These are phyloP conservation scores for Rhizoclosmatium globosum DNA, from an alignment of 192 early-diverging fungal species.

Conservation along the genomic window DNA sequence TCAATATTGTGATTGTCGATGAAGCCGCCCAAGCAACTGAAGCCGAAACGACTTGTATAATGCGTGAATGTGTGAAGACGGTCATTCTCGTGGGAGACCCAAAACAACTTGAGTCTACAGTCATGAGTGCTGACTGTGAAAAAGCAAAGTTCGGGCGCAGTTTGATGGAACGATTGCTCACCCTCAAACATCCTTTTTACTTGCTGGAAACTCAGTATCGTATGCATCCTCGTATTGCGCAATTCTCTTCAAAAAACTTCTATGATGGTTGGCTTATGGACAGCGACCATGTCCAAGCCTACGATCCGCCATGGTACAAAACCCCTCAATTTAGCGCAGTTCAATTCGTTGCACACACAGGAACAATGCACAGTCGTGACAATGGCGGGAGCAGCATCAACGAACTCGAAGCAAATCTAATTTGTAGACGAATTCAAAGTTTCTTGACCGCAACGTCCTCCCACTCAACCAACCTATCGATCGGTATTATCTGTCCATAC, in stretches of 20 bases:
- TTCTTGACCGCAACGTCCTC: background rate
- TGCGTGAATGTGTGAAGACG: slow-evolving; percentile 5
- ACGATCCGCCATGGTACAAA: slow-evolving; percentile 20
- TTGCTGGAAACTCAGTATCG: slow-evolving; percentile 33
- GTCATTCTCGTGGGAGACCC: slow-evolving; percentile 31
- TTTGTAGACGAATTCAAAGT: slow-evolving; percentile 5
- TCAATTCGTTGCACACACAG: slow-evolving; percentile 30
- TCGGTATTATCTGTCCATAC: slow-evolving; percentile 32
- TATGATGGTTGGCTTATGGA: slow-evolving; percentile 34
- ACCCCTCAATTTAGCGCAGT: slow-evolving; percentile 1
- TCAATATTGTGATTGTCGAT: slow-evolving; percentile 32
- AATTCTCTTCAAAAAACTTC: slow-evolving; percentile 2
- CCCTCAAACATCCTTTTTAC: slow-evolving; percentile 13
- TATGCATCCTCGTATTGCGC: slow-evolving; percentile 28
- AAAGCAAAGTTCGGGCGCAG: slow-evolving; percentile 28
- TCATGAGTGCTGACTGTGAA: slow-evolving; percentile 12
- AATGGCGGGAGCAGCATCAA: slow-evolving; percentile 20
- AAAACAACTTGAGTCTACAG: slow-evolving; percentile 27
- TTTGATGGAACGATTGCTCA: slow-evolving; percentile 16
- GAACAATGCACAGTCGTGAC: slow-evolving; percentile 6
- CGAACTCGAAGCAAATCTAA: slow-evolving; percentile 21
- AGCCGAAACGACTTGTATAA: slow-evolving; percentile 29
- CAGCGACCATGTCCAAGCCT: slow-evolving; percentile 11
- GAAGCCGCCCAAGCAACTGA: slow-evolving; percentile 30
- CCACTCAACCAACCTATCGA: background rate